phyloP scores from a whole-genome alignment of 768 basidiomycete species.

The Auricularia sp. region DNA sequence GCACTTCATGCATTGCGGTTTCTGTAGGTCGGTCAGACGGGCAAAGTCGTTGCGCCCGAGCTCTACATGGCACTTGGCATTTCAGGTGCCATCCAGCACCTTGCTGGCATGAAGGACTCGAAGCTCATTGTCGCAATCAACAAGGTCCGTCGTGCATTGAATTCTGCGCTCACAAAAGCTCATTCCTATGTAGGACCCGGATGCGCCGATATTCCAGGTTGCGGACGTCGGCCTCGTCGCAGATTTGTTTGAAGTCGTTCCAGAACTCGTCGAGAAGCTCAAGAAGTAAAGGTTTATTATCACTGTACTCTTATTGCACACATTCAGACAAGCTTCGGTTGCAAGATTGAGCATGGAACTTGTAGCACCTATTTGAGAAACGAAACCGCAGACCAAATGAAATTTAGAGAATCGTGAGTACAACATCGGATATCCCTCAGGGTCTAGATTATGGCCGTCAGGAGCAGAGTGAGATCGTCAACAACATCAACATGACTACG shows the following conservation, averaged over 20 bases:
- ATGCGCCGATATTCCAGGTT: conserved; percentile 98
- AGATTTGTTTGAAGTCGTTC: conserved; percentile 87
- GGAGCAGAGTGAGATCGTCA: no score
- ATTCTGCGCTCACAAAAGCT: not conserved
- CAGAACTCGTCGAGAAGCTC: conserved; percentile 81
- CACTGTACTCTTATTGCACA: no score
- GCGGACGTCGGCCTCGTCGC: conserved; percentile 92
- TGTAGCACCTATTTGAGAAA: no score
- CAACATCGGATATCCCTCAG: no score
- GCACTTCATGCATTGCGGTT: no score
- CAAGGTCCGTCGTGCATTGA: conserved; percentile 46
- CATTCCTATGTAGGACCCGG: conserved; percentile 59
- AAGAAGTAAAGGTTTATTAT: conserved; percentile 29
- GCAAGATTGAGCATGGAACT: no score
- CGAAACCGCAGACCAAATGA: no score
- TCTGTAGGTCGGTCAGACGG: conserved; percentile 83
- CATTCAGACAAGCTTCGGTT: no score
- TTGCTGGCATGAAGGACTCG: conserved; percentile 99
- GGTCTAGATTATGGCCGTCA: no score
- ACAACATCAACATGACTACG: no score
- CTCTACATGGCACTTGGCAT: conserved; percentile 95
- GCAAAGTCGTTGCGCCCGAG: conserved; percentile 95
- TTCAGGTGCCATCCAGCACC: conserved; percentile 96
- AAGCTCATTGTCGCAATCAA: conserved; percentile 98
- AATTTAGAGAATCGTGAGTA: no score